Conservation (phyloP, 106 monocot species). For the Narthecium ossifragum region DNA sequence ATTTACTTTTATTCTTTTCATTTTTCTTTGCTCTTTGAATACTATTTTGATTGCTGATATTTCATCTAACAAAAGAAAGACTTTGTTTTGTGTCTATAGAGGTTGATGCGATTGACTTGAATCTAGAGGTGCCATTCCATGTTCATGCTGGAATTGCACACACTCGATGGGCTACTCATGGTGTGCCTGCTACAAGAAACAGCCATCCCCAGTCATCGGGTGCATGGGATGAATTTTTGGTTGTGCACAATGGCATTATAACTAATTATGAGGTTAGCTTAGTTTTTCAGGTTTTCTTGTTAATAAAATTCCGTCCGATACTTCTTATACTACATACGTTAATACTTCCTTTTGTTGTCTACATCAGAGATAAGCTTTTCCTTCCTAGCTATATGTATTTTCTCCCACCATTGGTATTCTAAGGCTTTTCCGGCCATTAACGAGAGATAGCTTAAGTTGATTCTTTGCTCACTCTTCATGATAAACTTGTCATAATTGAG, state of each 20-base stretch:
- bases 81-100: constrained; percentile 32
- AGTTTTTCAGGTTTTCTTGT: neutral
- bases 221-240: constrained; percentile 68
- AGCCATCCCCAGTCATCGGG: constrained; percentile 97
- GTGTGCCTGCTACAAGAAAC: constrained; percentile 91
- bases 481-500: too few relatives aligned
- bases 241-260: constrained; percentile 98
- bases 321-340: neutral
- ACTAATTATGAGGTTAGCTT: constrained; percentile 92
- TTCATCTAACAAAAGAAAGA: neutral
- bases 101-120: constrained; percentile 57
- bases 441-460: too few relatives aligned
- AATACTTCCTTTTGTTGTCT: too few relatives aligned
- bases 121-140: constrained; percentile 59
- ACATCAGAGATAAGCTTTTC: too few relatives aligned
- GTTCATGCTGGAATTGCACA: constrained; percentile 97
- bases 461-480: too few relatives aligned
- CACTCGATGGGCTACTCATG: constrained; percentile 98
- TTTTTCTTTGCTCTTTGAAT: too few relatives aligned
- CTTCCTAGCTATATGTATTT: too few relatives aligned
- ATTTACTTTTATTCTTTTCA: too few relatives aligned
- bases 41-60: too few relatives aligned
- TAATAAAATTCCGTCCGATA: neutral
- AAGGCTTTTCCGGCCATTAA: too few relatives aligned
- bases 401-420: too few relatives aligned